Percentiles rank a stretch among this genome's conserved stretches.
Conservation (phyloP, 73 alveolate genomes). For the Paramecium tetraurelia region DNA sequence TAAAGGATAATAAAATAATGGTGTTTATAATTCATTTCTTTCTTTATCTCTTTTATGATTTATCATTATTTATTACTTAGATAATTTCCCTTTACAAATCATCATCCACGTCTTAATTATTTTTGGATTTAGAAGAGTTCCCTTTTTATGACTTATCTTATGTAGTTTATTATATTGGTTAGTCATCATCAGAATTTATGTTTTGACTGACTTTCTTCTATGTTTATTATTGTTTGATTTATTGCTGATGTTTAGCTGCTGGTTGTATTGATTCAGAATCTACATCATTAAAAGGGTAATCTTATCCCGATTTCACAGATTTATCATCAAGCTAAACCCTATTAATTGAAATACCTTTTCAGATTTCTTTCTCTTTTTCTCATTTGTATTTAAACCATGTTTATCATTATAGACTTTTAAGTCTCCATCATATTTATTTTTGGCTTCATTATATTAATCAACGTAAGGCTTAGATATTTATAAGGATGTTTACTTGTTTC, state of each 20-base stretch:
- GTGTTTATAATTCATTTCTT: neutral
- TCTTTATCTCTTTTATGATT: neutral
- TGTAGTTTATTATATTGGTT: neutral
- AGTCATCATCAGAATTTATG: neutral
- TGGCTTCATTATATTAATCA: neutral
- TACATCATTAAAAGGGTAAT: neutral
- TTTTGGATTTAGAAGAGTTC: neutral
- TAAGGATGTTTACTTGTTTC: neutral
- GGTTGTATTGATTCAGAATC: neutral
- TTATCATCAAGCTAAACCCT: neutral
- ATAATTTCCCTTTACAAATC: neutral
- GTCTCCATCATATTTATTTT: neutral
- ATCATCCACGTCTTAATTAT: neutral
- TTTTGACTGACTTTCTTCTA: neutral
- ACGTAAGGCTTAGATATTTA: neutral
- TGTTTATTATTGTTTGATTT: neutral
- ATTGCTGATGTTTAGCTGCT: neutral
- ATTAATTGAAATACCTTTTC: neutral
- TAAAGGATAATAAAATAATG: neutral
- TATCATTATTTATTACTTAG: neutral
- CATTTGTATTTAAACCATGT: neutral
- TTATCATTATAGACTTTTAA: neutral
- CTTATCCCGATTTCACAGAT: neutral
- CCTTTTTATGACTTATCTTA: neutral
- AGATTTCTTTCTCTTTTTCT: conserved; percentile 9